Base-by-base conservation (phyloP, 495 filamentous ascomycete species). In the Lichina pygmaea region DNA sequence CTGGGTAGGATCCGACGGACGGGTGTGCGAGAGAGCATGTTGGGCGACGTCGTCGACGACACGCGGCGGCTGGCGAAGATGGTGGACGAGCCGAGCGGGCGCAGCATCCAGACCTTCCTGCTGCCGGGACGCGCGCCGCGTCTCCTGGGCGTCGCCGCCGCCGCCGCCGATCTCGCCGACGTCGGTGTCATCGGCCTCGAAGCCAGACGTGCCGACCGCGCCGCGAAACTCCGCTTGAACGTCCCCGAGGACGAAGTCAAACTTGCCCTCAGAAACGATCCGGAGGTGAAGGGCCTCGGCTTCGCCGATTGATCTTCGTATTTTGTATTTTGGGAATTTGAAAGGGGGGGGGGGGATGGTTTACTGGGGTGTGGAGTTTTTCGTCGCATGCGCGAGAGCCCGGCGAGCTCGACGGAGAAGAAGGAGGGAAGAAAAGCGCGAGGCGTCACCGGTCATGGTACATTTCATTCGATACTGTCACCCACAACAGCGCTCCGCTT, bases 21-120 rank as follows among this genome's bases (percentile, higher is more conserved):
- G 4, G 91, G 91, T 2, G 65, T 94, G 41, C 75, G 74, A 9
- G 89, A 97, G 61, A 83, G 80, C 39, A 73, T 81, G 0, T 69
- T 92, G 48, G 78, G 82, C n/a, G 89, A 97, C 47, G 77, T 94
- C 13, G 61, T 93, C 31, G 85, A 93, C 45, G 91, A 95, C 59
- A 79, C 85, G 51, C 77, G 77, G 54, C 70, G 77, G 17, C 72
- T 81, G 38, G 71, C 69, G 8, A 59, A 70, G 50, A 63, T 92
- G 58, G 73, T 77, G 30, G 67, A 72, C 5, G 66, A 64, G 2
- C 56, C 63, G 15, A 57, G 56, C 6, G 57, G 66, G 13, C 62
- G 59, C 8, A 41, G 48, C 36, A 17, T 33, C 7, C 42, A 31
- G 13, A 24, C 24, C 2, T 24, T 24, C 4, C 24, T 24, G 44